phyloP scores from a whole-genome alignment of 2,329 filamentous ascomycete genomes.

The Plenodomus biglobosus region DNA sequence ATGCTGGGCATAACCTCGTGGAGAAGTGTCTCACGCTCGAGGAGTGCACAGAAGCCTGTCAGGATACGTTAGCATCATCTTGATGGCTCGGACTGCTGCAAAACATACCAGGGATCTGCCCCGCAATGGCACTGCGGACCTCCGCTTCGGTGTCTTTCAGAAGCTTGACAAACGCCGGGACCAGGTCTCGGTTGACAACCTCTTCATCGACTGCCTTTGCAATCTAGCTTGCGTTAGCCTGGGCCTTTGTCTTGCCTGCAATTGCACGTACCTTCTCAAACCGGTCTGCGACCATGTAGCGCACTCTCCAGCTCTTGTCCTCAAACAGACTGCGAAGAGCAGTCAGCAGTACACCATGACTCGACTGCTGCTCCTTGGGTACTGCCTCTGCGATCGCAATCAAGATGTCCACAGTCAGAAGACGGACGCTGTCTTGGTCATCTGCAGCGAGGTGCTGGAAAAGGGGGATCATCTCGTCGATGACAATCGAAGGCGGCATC shows the following conservation, averaged over 20 bases:
- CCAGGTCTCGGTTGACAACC: constrained; percentile 88
- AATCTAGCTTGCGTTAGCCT: constrained; percentile 62
- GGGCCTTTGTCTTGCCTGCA: constrained; percentile 12
- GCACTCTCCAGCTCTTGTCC: constrained; percentile 98
- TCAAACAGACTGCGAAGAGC: constrained; percentile 92
- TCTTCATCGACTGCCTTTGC: constrained; percentile 98
- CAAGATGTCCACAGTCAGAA: constrained; percentile 93
- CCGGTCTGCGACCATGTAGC: constrained; percentile 98
- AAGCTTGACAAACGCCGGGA: constrained; percentile 95
- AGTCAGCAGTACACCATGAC: constrained; percentile 88
- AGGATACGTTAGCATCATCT: constrained; percentile 28
- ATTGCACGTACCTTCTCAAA: constrained; percentile 78
- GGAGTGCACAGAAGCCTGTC: constrained; percentile 85
- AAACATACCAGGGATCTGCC: constrained; percentile 79
- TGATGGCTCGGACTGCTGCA: constrained; percentile 4
- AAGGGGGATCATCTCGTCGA: constrained; percentile 98
- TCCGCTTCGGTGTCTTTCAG: constrained; percentile 98
- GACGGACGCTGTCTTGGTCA: constrained; percentile 94
- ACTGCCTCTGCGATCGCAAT: constrained; percentile 96
- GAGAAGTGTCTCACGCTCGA: constrained; percentile 83
- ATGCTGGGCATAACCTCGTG: constrained; percentile 96
- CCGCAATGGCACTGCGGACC: constrained; percentile 93
- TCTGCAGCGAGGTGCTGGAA: constrained; percentile 97
- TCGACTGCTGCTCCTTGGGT: constrained; percentile 96
- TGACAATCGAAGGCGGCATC: constrained; percentile 87